Conservation (phyloP, 768 basidiomycete genomes). For the Phylloporus arenicola region DNA sequence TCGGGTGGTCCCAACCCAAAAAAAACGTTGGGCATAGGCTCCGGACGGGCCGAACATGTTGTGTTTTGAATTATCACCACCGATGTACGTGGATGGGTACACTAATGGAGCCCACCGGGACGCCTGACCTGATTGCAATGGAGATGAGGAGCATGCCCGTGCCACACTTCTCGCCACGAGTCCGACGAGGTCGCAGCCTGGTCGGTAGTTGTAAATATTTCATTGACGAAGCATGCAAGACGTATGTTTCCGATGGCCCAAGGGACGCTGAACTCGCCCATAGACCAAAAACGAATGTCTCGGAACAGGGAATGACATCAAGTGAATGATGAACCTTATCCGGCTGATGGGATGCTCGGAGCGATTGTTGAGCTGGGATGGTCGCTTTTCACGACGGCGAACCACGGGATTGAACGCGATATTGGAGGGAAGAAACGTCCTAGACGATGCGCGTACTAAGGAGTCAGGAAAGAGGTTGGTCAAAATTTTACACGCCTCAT, state of each 20-base stretch:
- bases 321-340: background rate
- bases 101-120: slow-evolving; percentile 1
- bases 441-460: no score
- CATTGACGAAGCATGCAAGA: background rate
- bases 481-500: no score
- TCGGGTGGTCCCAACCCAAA: background rate
- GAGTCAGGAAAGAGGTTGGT: no score
- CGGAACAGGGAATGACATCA: background rate
- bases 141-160: slow-evolving; percentile 3
- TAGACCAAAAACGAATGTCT: background rate
- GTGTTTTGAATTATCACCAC: background rate
- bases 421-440: no score
- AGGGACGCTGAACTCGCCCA: background rate
- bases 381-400: background rate
- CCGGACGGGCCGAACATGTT: background rate
- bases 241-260: background rate
- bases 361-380: background rate
- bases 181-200: background rate
- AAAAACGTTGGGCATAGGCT: background rate
- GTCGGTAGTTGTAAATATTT: background rate
- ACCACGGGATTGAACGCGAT: no score
- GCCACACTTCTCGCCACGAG: background rate
- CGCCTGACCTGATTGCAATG: slow-evolving; percentile 5
- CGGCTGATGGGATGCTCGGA: background rate
- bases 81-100: background rate